Conservation (phyloP, 1,139 yeast genomes). For the Protomyces pachydermus region DNA sequence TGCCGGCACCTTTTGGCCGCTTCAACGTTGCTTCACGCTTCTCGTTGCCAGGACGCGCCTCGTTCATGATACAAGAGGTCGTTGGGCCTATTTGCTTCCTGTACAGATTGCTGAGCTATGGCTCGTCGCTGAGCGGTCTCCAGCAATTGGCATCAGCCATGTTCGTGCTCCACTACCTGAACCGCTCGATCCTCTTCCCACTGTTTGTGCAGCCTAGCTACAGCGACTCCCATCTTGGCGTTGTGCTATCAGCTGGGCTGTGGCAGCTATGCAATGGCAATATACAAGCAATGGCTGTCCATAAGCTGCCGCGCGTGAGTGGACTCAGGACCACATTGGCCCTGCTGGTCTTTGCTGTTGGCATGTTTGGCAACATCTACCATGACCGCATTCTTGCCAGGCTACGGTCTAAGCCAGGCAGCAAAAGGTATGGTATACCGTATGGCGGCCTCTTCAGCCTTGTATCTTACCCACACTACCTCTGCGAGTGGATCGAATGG, state of each 20-base stretch:
- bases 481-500: constrained; percentile 30
- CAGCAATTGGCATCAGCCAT: background rate
- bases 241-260: background rate
- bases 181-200: constrained; percentile 26
- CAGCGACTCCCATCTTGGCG: background rate
- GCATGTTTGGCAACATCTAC: constrained; percentile 24
- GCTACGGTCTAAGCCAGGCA: constrained; percentile 1
- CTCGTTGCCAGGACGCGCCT: constrained; percentile 19
- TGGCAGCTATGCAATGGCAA: constrained; percentile 16
- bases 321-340: background rate
- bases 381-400: constrained; percentile 26
- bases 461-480: constrained; percentile 27
- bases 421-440: constrained; percentile 18
- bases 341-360: constrained; percentile 4
- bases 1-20: constrained; percentile 24
- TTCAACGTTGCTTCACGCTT: background rate
- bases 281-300: constrained; percentile 4
- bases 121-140: background rate
- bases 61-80: constrained; percentile 27
- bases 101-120: background rate
- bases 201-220: background rate
- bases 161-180: constrained; percentile 24
- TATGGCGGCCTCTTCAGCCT: constrained; percentile 22
- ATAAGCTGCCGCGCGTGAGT: background rate
- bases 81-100: constrained; percentile 24